Conservation (phyloP, 1,139 yeast genomes). For the Yueomyces sp. region DNA sequence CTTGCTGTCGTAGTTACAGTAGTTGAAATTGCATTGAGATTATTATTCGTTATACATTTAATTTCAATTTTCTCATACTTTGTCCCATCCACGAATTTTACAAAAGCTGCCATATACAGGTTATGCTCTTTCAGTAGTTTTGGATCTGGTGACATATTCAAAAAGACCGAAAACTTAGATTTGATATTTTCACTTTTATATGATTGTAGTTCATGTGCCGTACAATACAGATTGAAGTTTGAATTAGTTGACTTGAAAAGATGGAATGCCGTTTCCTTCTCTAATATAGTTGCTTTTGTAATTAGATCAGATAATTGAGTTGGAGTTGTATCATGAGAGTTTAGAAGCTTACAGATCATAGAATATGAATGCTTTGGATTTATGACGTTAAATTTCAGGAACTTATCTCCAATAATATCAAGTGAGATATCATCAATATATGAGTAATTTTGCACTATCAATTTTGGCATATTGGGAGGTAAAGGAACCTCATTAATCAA, state of each 20-base stretch:
- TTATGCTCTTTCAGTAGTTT: conserved; percentile 26
- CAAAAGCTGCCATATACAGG: conserved; percentile 37
- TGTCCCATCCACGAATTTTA: conserved; percentile 25
- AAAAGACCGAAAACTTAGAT: conserved; percentile 52
- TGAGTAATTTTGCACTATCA: conserved; percentile 61
- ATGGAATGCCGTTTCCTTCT: conserved; percentile 79
- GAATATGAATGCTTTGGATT: conserved; percentile 9
- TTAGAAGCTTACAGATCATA: conserved; percentile 21
- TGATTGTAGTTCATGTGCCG: conserved; percentile 62
- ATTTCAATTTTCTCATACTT: conserved; percentile 8
- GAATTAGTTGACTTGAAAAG: conserved; percentile 40
- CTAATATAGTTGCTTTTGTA: conserved; percentile 65
- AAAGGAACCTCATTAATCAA: conserved; percentile 76
- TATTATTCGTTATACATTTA: background rate
- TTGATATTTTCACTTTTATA: conserved; percentile 48
- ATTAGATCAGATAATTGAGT: conserved; percentile 48
- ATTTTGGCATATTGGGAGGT: conserved; percentile 47
- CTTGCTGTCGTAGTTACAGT: conserved; percentile 6
- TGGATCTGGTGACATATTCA: conserved; percentile 37
- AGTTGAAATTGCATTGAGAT: conserved; percentile 8
- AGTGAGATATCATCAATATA: conserved; percentile 43
- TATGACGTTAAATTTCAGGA: conserved; percentile 22
- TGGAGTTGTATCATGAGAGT: conserved; percentile 20
- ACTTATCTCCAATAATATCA: conserved; percentile 30
- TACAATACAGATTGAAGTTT: conserved; percentile 47